Evolutionary conservation across 345 rosid genomes (phyloP).

Genomic region (Ailanthus altissimus): DNA sequence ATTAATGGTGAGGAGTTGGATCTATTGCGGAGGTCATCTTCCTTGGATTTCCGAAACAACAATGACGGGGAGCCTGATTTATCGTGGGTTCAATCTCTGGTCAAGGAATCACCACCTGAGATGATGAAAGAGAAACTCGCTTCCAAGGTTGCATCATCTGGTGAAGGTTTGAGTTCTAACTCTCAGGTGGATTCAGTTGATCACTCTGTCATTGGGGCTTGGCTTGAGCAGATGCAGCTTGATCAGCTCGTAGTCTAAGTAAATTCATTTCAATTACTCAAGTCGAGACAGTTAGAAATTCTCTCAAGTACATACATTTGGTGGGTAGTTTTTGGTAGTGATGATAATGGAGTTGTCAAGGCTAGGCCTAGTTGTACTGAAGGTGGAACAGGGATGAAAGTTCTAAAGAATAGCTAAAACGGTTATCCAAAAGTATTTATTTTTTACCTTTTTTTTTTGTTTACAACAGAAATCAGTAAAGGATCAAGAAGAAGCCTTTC

Average conservation of each 20-base stretch:
- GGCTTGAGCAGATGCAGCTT: slow-evolving; percentile 50
- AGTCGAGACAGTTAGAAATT: slow-evolving; percentile 13
- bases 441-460: slow-evolving; percentile 11
- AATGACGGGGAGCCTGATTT: slow-evolving; percentile 50
- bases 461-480: slow-evolving; percentile 5
- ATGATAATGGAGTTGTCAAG: slow-evolving; percentile 8
- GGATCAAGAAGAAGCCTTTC: slow-evolving; percentile 14
- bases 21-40: slow-evolving; percentile 34
- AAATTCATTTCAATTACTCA: slow-evolving; percentile 6
- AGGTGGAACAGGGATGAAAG: background rate
- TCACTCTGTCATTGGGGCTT: slow-evolving; percentile 37
- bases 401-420: background rate
- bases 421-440: slow-evolving; percentile 12
- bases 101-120: slow-evolving; percentile 57
- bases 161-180: slow-evolving; percentile 32
- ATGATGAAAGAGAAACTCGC: slow-evolving; percentile 35
- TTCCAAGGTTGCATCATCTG: slow-evolving; percentile 22
- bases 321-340: slow-evolving; percentile 6
- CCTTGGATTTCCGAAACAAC: slow-evolving; percentile 35
- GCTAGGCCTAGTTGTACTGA: background rate
- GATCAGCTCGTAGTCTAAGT: slow-evolving; percentile 44
- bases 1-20: slow-evolving; percentile 34
- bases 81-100: slow-evolving; percentile 56
- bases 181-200: slow-evolving; percentile 33
- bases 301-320: slow-evolving; percentile 19